Conservation (phyloP, 2,329 filamentous ascomycete species). For the Alternaria sp. region DNA sequence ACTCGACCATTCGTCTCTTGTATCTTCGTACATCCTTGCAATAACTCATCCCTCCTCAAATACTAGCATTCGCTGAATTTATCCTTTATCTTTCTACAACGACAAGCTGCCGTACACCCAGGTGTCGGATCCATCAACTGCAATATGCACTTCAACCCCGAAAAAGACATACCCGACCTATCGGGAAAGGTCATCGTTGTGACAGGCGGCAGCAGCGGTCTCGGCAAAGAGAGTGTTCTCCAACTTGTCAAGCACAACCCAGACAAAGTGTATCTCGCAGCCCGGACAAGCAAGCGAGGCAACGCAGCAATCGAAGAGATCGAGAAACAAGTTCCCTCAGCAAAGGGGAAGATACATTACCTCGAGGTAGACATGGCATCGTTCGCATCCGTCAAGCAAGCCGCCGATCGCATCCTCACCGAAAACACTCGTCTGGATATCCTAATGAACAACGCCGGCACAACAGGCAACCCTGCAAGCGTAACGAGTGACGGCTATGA, state of each 20-base stretch:
- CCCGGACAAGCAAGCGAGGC: constrained; percentile 33
- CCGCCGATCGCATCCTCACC: constrained; percentile 34
- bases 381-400: constrained; percentile 39
- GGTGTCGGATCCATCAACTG: constrained; percentile 5
- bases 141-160: constrained; percentile 16
- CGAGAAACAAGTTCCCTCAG: neutral
- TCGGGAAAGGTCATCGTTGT: constrained; percentile 26
- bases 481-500: constrained; percentile 55
- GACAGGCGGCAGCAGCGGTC: constrained; percentile 48
- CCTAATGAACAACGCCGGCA: constrained; percentile 52
- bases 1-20: neutral
- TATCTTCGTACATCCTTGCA: neutral
- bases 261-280: constrained; percentile 49
- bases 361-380: constrained; percentile 43
- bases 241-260: constrained; percentile 52
- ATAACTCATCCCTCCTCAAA: neutral
- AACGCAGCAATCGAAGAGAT: constrained; percentile 17
- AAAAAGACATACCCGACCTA: constrained; percentile 22
- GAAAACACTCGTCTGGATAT: constrained; percentile 46
- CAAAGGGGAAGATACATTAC: constrained; percentile 4
- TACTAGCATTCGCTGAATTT: neutral
- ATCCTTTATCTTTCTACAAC: neutral
- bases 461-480: constrained; percentile 31
- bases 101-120: neutral
- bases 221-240: constrained; percentile 51